Conservation (phyloP, 768 basidiomycete genomes). For the Phlegmacium glaucopus region DNA sequence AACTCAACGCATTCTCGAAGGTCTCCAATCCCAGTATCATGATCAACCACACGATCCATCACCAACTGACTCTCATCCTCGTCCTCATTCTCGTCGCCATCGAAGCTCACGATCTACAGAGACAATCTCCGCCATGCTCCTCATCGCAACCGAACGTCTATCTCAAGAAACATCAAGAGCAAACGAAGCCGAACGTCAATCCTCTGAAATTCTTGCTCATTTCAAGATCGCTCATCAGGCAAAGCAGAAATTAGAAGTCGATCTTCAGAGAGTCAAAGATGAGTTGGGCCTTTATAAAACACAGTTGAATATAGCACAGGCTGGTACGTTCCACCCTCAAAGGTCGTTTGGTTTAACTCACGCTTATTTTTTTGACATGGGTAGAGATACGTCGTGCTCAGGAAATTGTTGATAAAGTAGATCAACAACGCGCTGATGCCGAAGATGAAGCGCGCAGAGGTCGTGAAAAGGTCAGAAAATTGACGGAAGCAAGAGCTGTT, state of each 20-base stretch:
- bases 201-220: slow-evolving; percentile 27
- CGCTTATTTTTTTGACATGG: not conserved
- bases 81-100: slow-evolving; percentile 4
- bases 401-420: slow-evolving; percentile 43
- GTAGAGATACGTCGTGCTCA: slow-evolving; percentile 54
- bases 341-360: not conserved
- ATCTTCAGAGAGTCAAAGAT: slow-evolving; percentile 32
- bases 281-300: slow-evolving; percentile 56
- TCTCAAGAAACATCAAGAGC: slow-evolving; percentile 35
- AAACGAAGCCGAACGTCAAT: slow-evolving; percentile 33
- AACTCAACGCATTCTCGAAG: no score
- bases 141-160: slow-evolving; percentile 22
- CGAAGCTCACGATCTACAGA: slow-evolving; percentile 13
- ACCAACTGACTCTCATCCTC: slow-evolving; percentile 17
- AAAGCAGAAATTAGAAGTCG: slow-evolving; percentile 25
- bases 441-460: slow-evolving; percentile 44
- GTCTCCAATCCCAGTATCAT: not conserved
- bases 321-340: slow-evolving; percentile 24
- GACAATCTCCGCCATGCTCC: slow-evolving; percentile 17
- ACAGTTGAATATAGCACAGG: slow-evolving; percentile 56
- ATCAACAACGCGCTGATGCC: slow-evolving; percentile 45
- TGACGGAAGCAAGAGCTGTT: slow-evolving; percentile 45
- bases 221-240: slow-evolving; percentile 30
- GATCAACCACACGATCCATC: slow-evolving; percentile 4
- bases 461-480: slow-evolving; percentile 40